phyloP scores from a whole-genome alignment of 768 basidiomycete species.

The Baorangia bicolor region DNA sequence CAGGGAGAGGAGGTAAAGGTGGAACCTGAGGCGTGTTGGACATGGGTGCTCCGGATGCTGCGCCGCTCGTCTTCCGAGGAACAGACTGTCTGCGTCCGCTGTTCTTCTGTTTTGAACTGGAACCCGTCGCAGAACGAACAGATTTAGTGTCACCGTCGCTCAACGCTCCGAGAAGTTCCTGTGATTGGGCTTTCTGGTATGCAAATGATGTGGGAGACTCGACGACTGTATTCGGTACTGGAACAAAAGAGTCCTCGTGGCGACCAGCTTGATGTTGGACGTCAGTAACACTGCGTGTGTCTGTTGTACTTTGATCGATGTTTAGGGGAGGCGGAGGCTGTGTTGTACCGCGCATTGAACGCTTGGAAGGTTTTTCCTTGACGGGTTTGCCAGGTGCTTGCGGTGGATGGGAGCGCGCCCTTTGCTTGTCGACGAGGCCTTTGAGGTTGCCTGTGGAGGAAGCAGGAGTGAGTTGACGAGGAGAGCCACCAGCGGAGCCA shows the following conservation, averaged over 20 bases:
- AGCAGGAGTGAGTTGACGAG: slow-evolving; percentile 30
- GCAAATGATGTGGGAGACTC: slow-evolving; percentile 23
- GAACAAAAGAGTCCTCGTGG: slow-evolving; percentile 21
- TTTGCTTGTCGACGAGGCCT: slow-evolving; percentile 25
- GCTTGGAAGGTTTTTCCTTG: slow-evolving; percentile 24
- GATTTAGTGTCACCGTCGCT: slow-evolving; percentile 30
- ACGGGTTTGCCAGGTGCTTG: slow-evolving; percentile 1
- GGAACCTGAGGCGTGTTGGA: slow-evolving; percentile 54
- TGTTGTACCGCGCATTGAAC: slow-evolving; percentile 24
- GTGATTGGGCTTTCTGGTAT: slow-evolving; percentile 14
- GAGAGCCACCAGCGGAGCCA: no score
- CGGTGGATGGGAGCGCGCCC: neutral
- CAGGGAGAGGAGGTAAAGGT: slow-evolving; percentile 26
- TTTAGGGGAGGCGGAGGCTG: slow-evolving; percentile 33
- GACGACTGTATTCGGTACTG: slow-evolving; percentile 7
- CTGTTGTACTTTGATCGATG: slow-evolving; percentile 10
- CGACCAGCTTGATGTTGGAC: slow-evolving; percentile 10
- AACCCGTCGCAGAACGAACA: slow-evolving; percentile 24
- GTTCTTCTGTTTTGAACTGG: slow-evolving; percentile 26
- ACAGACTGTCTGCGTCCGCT: slow-evolving; percentile 14
- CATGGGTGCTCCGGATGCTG: slow-evolving; percentile 67
- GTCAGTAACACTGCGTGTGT: slow-evolving; percentile 13
- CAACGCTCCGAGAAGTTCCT: slow-evolving; percentile 12
- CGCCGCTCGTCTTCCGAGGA: slow-evolving; percentile 47
- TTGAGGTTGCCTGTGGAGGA: slow-evolving; percentile 34